Percentiles rank a stretch among this genome's conserved stretches.
Evolutionary conservation across 1,284 basidiomycete genomes (phyloP).

Genomic region (Salmacisia buchloeana): DNA sequence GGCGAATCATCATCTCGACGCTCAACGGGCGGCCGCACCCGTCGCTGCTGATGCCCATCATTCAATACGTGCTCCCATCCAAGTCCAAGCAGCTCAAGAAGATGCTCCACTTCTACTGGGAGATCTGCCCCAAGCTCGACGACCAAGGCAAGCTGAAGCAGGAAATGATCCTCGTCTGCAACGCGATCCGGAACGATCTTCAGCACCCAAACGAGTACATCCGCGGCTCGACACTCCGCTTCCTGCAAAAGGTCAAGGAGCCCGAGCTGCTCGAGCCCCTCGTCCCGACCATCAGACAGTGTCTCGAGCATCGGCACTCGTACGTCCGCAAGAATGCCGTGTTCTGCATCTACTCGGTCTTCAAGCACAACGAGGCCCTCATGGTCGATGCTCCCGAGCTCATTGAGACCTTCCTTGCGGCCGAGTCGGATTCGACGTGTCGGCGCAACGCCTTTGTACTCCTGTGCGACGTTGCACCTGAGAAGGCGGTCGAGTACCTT

Average conservation of each 20-base stretch:
- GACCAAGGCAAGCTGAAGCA: constrained; percentile 96
- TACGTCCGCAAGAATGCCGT: constrained; percentile 99
- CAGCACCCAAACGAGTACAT: constrained; percentile 99
- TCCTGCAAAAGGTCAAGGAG: constrained; percentile 93
- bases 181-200: constrained; percentile 94
- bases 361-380: constrained; percentile 77
- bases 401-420: constrained; percentile 93
- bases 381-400: constrained; percentile 96
- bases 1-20: constrained; percentile 89
- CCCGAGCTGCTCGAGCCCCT: constrained; percentile 91
- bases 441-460: constrained; percentile 97
- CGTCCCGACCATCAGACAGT: constrained; percentile 84
- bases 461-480: constrained; percentile 79
- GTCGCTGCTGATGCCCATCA: constrained; percentile 90
- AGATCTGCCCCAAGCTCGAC: constrained; percentile 97
- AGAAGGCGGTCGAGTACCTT: constrained; percentile 87
- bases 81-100: constrained; percentile 98
- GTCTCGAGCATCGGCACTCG: constrained; percentile 94
- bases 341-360: constrained; percentile 90
- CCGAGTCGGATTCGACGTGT: constrained; percentile 82
- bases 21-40: constrained; percentile 92
- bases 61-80: constrained; percentile 93
- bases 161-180: constrained; percentile 99
- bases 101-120: constrained; percentile 96
- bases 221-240: constrained; percentile 89